Evolutionary conservation across 352 stramenopile genomes (phyloP).

Genomic region (Globisporangium orthogonon): DNA sequence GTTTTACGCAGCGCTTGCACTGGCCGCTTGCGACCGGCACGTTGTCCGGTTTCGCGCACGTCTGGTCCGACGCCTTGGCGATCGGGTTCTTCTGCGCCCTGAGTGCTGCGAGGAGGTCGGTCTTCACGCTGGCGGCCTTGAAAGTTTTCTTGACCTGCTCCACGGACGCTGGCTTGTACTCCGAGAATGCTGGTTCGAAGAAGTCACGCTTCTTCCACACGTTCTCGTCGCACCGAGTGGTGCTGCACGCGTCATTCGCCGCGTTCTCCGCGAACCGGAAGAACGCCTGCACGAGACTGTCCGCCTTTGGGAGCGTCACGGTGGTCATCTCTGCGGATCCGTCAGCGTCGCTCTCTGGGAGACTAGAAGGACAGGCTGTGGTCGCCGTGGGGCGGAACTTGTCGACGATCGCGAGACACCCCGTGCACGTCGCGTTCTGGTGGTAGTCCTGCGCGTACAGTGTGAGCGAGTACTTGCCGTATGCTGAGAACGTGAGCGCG

Average conservation of each 20-base stretch:
- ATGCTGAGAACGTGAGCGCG: slow-evolving; percentile 29
- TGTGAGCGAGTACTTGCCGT: slow-evolving; percentile 52
- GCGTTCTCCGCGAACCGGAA: slow-evolving; percentile 35
- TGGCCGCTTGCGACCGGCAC: slow-evolving; percentile 16
- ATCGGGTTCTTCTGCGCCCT: slow-evolving; percentile 33
- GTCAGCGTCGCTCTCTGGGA: slow-evolving; percentile 1
- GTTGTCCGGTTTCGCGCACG: slow-evolving; percentile 17
- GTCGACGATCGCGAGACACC: slow-evolving; percentile 55
- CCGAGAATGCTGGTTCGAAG: slow-evolving; percentile 22
- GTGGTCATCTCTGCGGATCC: slow-evolving; percentile 19
- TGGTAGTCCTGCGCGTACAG: slow-evolving; percentile 42
- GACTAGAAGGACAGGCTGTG: slow-evolving; percentile 23
- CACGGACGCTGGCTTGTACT: background rate
- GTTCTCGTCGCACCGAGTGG: slow-evolving; percentile 42
- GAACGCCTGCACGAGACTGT: slow-evolving; percentile 21
- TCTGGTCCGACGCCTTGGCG: background rate
- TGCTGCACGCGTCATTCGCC: slow-evolving; percentile 48
- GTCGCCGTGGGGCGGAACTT: slow-evolving; percentile 39
- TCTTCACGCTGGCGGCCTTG: slow-evolving; percentile 11
- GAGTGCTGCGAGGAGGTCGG: slow-evolving; percentile 14
- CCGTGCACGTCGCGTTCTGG: slow-evolving; percentile 28
- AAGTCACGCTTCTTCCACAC: slow-evolving; percentile 29
- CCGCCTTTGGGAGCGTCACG: slow-evolving; percentile 22
- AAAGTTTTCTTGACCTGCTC: slow-evolving; percentile 24
- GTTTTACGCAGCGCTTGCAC: slow-evolving; percentile 49